Evolutionary conservation across 257 asterid species (phyloP), one percentile per base, ranked within the genome.

Genomic region (Rehmannia glutinosa): DNA sequence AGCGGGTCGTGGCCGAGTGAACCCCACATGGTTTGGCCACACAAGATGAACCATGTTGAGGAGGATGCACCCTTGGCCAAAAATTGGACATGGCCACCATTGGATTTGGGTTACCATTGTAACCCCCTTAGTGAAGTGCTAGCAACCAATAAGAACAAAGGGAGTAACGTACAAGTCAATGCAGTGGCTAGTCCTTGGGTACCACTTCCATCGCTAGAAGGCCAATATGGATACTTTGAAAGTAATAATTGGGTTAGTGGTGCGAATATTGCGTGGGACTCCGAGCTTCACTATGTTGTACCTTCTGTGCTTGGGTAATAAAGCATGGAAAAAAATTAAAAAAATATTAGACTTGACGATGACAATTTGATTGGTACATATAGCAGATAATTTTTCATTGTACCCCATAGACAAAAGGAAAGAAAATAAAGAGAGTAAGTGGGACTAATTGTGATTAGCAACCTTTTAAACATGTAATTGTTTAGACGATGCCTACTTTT

Each of bases 251-350:
- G 88, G 94, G 70, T 59, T 39, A 66, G 41, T 47, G 72, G 80
- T 70, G 77, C 66, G 28, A 72, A 41, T 76, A 62, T 78, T 55
- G 68, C 65, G 8, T 86, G 88, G 94, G 96, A 83, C 27, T 83
- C 96, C 56, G 84, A 79, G 75, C 90, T 77, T 55, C 78, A 72
- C 32, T 64, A 38, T 75, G 75, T 80, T 64, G 80, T 82, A 45
- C 81, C 82, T 32, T 82, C 86, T 10, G 83, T 80, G 12, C 73
- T 86, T 11, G 87, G 82, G 19, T 72, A 70, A 72, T 73, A 27
- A 67, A 43, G 41, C n/a, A n/a, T n/a, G n/a, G n/a, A n/a, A n/a
- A n/a, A n/a, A n/a, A n/a, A n/a, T n/a, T 24, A 47, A 13, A 3
- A 0, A 7, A 7, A 9, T 46, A 5, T 45, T 39, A 49, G 70